A percentile compares a stretch with the other conserved stretches of the same genome.
Conservation (phyloP, 768 basidiomycete genomes). For the Ephemerocybe angulata region DNA sequence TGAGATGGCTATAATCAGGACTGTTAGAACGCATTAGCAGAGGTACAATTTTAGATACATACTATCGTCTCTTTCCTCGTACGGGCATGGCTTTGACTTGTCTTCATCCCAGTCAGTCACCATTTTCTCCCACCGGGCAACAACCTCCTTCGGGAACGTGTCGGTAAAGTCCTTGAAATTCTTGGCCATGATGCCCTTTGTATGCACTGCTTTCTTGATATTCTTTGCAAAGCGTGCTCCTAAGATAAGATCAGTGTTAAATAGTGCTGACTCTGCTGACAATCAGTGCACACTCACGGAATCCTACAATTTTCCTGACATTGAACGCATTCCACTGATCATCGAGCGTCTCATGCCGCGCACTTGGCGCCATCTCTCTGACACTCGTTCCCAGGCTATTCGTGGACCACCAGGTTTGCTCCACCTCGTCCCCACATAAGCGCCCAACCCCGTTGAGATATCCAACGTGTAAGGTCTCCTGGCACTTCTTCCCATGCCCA, state of each 20-base stretch:
- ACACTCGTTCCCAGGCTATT: constrained; percentile 27
- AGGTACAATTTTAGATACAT: neutral
- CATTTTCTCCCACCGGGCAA: neutral
- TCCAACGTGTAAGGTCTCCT: constrained; percentile 20
- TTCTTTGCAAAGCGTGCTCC: constrained; percentile 2
- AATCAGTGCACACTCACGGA: constrained; percentile 17
- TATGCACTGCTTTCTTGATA: constrained; percentile 3
- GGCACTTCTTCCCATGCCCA: constrained; percentile 22
- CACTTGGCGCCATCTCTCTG: constrained; percentile 34
- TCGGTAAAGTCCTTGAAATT: neutral
- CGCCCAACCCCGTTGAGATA: constrained; percentile 20
- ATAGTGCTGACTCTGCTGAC: neutral
- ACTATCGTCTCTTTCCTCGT: constrained; percentile 4
- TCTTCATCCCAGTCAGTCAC: neutral
- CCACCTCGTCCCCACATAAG: constrained; percentile 34
- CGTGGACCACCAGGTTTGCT: constrained; percentile 24
- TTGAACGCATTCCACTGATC: constrained; percentile 26
- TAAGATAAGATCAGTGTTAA: neutral
- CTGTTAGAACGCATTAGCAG: neutral
- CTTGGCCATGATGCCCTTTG: constrained; percentile 4
- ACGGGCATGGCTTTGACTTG: neutral
- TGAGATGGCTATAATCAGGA: too few relatives aligned
- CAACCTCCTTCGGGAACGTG: neutral
- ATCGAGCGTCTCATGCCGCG: constrained; percentile 22
- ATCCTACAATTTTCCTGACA: constrained; percentile 20